These are phyloP conservation scores for Eimeria zaria DNA, from an alignment of 169 alveolate genomes.

Conservation along the genomic window DNA sequence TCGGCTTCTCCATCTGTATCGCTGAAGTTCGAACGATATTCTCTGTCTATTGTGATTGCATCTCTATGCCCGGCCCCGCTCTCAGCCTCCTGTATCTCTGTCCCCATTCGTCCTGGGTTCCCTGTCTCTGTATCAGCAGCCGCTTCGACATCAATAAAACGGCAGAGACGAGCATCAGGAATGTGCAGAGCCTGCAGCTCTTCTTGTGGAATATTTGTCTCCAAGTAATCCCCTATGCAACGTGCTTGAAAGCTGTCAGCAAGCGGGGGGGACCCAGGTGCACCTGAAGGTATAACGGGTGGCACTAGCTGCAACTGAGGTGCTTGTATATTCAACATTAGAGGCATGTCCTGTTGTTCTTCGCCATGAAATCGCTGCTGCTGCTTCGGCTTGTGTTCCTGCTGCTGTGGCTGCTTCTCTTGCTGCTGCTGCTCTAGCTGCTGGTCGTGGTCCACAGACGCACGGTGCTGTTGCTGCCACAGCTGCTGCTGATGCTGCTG, in stretches of 20 bases:
- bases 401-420: neutral
- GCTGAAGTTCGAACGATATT: neutral
- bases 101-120: neutral
- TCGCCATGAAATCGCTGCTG: neutral
- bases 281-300: neutral
- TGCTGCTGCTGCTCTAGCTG: neutral
- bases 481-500: neutral
- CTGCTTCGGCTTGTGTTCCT: neutral
- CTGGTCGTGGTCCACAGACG: neutral
- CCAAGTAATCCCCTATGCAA: constrained; percentile 3
- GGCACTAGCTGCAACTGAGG: constrained; percentile 43
- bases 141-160: neutral
- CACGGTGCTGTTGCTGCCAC: constrained; percentile 1
- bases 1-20: neutral
- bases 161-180: neutral
- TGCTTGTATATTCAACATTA: neutral
- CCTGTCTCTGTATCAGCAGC: neutral
- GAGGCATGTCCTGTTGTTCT: neutral
- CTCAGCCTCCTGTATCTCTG: neutral
- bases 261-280: neutral
- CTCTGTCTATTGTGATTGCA: neutral
- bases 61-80: neutral
- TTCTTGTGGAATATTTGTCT: neutral
- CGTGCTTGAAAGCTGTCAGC: neutral
- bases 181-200: constrained; percentile 7